A percentile compares a stretch with the other conserved stretches of the same genome.
phyloP scores from a whole-genome alignment of 2,329 filamentous ascomycete genomes.

The Pseudogymnoascus sp. region DNA sequence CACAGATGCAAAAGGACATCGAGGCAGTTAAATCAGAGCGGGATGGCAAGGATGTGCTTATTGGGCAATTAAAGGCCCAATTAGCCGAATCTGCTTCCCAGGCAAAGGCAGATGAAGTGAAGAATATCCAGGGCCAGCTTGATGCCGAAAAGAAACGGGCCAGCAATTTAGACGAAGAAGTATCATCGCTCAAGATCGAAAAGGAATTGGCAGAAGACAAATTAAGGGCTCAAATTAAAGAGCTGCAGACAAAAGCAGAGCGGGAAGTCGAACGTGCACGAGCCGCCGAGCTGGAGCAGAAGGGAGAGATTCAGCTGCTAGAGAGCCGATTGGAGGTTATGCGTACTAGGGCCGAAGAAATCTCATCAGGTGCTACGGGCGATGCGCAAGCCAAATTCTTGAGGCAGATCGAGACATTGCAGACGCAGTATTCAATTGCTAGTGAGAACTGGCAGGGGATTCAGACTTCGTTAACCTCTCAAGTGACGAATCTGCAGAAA shows the following conservation, averaged over 20 bases:
- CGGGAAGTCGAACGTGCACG: constrained; percentile 64
- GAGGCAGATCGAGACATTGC: constrained; percentile 88
- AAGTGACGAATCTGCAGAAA: constrained; percentile 72
- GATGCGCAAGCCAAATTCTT: constrained; percentile 84
- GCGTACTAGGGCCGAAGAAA: constrained; percentile 79
- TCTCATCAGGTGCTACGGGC: constrained; percentile 70
- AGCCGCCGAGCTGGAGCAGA: constrained; percentile 67
- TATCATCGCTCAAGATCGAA: constrained; percentile 66
- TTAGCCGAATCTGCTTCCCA: constrained; percentile 60
- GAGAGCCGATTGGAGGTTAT: constrained; percentile 88
- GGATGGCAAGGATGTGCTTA: constrained; percentile 54
- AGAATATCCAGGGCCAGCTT: constrained; percentile 59
- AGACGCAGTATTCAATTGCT: constrained; percentile 89
- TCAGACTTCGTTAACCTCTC: constrained; percentile 73
- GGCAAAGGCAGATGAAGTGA: constrained; percentile 59
- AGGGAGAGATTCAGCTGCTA: constrained; percentile 66
- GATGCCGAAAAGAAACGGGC: constrained; percentile 55
- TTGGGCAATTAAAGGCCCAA: constrained; percentile 63
- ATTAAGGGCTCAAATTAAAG: constrained; percentile 58
- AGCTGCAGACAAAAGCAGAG: constrained; percentile 65
- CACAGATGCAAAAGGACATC: constrained; percentile 49
- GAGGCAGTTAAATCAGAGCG: constrained; percentile 56
- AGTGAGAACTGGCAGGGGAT: constrained; percentile 98
- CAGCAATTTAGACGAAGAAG: constrained; percentile 49
- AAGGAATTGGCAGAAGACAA: constrained; percentile 69